These are phyloP conservation scores for Epichloe baconii DNA, from an alignment of 2,329 filamentous ascomycete species.

Conservation along the genomic window DNA sequence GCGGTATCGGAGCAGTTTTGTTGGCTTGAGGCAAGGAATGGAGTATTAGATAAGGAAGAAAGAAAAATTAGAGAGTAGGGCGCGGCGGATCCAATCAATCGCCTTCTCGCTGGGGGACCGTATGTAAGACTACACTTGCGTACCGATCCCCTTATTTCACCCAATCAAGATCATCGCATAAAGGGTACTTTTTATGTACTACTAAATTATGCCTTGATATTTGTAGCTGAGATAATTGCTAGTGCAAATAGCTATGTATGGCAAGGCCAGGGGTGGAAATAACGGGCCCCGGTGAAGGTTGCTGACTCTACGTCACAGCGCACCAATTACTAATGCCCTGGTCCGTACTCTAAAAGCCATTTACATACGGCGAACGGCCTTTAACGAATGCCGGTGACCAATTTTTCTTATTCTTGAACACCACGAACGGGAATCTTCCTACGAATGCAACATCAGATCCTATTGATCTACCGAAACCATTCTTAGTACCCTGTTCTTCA, in stretches of 20 bases:
- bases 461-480: background rate
- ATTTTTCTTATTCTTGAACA: background rate
- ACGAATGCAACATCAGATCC: background rate
- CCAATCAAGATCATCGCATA: too few relatives aligned
- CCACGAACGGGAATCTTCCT: background rate
- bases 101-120: too few relatives aligned
- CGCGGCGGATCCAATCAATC: background rate
- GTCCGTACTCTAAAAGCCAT: background rate
- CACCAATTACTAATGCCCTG: constrained; percentile 4
- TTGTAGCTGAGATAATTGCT: too few relatives aligned
- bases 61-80: background rate
- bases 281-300: too few relatives aligned
- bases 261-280: background rate
- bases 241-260: too few relatives aligned
- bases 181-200: too few relatives aligned
- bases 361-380: background rate
- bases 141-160: too few relatives aligned
- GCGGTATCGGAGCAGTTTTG: background rate
- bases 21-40: background rate
- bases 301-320: background rate
- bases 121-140: too few relatives aligned
- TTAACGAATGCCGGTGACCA: constrained; percentile 1
- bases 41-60: background rate
- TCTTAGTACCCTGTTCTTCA: background rate
- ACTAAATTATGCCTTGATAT: too few relatives aligned